A percentile compares a stretch with the other conserved stretches of the same genome.
Evolutionary conservation across 768 basidiomycete species (phyloP).

Genomic region (Pisolithus tinctorius): DNA sequence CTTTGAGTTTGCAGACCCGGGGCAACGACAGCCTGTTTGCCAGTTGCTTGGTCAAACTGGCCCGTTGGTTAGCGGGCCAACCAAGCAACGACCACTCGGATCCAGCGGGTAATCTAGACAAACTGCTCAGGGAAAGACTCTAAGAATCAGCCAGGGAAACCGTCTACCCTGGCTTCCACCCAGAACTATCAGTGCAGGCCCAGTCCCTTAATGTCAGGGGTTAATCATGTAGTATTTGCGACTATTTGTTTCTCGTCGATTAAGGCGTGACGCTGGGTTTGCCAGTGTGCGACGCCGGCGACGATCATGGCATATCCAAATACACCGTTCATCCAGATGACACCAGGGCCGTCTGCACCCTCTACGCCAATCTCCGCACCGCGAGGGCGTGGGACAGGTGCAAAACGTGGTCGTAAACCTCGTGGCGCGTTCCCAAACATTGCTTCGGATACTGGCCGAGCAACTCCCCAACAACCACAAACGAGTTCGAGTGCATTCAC

Average conservation of each 20-base stretch:
- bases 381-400: slow-evolving; percentile 21
- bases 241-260: neutral
- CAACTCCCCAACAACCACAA: slow-evolving; percentile 7
- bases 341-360: slow-evolving; percentile 7
- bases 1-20: too few relatives aligned
- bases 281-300: too few relatives aligned
- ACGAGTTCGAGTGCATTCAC: slow-evolving; percentile 14
- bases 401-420: slow-evolving; percentile 44
- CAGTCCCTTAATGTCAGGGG: neutral
- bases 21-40: neutral
- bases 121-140: too few relatives aligned
- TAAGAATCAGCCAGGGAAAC: too few relatives aligned
- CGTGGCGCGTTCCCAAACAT: slow-evolving; percentile 30
- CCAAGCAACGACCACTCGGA: neutral
- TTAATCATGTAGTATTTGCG: neutral
- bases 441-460: slow-evolving; percentile 10
- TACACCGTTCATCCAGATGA: slow-evolving; percentile 23
- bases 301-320: slow-evolving; percentile 4
- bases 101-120: too few relatives aligned
- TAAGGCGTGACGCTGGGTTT: too few relatives aligned
- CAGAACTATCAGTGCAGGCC: too few relatives aligned
- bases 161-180: too few relatives aligned
- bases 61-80: neutral
- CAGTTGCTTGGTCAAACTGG: neutral
- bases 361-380: slow-evolving; percentile 6